These are phyloP conservation scores for Diaporthe aspalathi DNA, from an alignment of 2,329 filamentous ascomycete genomes.

Conservation along the genomic window DNA sequence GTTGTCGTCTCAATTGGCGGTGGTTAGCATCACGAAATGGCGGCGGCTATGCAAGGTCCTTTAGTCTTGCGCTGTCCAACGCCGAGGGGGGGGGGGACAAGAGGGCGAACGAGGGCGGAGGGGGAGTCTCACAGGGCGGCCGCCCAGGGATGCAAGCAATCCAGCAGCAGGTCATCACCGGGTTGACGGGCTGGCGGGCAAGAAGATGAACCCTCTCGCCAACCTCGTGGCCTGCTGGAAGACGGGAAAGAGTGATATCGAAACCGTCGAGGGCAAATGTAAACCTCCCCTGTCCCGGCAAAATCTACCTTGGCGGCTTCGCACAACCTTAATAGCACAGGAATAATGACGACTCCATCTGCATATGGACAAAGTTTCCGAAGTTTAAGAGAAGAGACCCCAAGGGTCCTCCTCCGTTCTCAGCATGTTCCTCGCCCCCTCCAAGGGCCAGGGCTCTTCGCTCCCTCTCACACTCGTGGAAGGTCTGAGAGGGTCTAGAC, in stretches of 20 bases:
- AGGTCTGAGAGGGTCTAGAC: conserved; percentile 17
- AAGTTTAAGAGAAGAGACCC: not conserved
- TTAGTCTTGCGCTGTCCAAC: conserved; percentile 18
- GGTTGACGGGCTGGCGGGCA: not conserved
- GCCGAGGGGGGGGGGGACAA: not conserved
- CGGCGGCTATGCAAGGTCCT: conserved; percentile 30
- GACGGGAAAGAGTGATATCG: not conserved
- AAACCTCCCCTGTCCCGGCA: conserved; percentile 14
- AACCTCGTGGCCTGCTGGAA: not conserved
- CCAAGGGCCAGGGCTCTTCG: not conserved
- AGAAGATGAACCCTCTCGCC: too few species aligned
- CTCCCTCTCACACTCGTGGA: not conserved
- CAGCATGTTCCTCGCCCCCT: not conserved
- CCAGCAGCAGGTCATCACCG: not conserved
- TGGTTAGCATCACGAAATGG: conserved; percentile 10
- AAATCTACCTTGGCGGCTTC: conserved; percentile 14
- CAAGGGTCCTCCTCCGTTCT: conserved; percentile 25
- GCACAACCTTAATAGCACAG: not conserved
- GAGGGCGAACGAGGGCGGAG: conserved; percentile 13
- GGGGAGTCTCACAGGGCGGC: conserved; percentile 27
- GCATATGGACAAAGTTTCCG: not conserved
- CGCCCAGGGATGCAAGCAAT: conserved; percentile 19
- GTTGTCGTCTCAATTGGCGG: conserved; percentile 15
- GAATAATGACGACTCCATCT: not conserved
- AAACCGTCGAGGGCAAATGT: not conserved